Evolutionary conservation across 345 rosid genomes (phyloP), one percentile per base, ranked within the genome.

Genomic region (Carallia brachiata): DNA sequence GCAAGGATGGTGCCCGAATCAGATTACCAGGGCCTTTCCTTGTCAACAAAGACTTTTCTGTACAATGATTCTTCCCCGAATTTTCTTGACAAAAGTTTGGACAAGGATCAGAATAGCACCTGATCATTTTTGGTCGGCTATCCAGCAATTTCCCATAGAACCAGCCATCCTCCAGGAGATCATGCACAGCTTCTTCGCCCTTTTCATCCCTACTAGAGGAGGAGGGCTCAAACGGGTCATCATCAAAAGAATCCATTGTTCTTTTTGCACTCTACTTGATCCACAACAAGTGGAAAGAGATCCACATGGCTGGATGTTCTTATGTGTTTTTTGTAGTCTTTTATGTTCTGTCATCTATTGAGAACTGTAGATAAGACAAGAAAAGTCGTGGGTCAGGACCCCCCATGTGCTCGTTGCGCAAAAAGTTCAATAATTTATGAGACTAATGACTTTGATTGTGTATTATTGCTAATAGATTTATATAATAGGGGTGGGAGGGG

Each of bases 51-150:
- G 4, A 52, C 8, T 58, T 72, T 36, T 63, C 52, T 27, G 2
- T 66, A 6, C 62, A 50, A 74, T 71, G 65, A 77, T 58, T 76
- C 55, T 60, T 65, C 13, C 63, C 75, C 65, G 76, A 73, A 70
- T 66, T 62, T 40, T 63, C 52, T 37, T 23, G 75, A 62, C 39
- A 73, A 69, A 84, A 65, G 57, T 64, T 73, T 52, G 86, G 80
- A 52, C 79, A 84, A 66, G 91, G 91, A 85, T 91, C 89, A 74
- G 92, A 89, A 65, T 70, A 80, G 71, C 88, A 82, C 72, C 95
- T 86, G 6, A 65, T 63, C 85, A 82, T 78, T 73, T 65, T 80
- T 47, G 83, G 70, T 52, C 66, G 76, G 19, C 60, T 76, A 13
- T 65, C 67, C 47, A 85, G 76, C 73, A 85, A 70, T 74, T 83